These are phyloP conservation scores for Aspergillus alliaceus DNA, from an alignment of 2,329 filamentous ascomycete genomes.

Conservation along the genomic window DNA sequence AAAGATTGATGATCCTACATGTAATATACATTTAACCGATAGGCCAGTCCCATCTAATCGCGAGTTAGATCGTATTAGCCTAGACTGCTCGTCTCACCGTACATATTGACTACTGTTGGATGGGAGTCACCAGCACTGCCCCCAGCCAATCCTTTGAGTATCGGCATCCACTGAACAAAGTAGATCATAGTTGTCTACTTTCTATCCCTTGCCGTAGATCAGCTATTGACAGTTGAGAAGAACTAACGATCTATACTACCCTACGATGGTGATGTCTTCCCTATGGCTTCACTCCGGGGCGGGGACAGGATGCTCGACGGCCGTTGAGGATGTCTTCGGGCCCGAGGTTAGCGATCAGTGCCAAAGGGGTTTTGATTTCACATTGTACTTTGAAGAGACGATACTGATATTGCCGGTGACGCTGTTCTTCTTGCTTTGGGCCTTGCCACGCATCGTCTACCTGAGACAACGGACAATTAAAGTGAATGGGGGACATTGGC, in stretches of 20 bases:
- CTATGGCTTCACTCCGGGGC: not conserved
- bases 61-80: not conserved
- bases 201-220: not conserved
- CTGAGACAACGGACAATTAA: not conserved
- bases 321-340: not conserved
- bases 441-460: not conserved
- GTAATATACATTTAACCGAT: not conserved
- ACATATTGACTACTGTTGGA: not conserved
- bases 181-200: not conserved
- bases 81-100: not conserved
- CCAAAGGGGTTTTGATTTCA: not conserved
- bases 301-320: not conserved
- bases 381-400: not conserved
- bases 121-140: not conserved
- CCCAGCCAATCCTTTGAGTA: not conserved
- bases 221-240: not conserved
- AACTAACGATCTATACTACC: not conserved
- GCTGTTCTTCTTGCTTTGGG: not conserved
- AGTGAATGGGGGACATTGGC: not conserved
- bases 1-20: not conserved
- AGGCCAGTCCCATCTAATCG: no score
- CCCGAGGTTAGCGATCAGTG: not conserved
- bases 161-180: not conserved
- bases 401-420: not conserved
- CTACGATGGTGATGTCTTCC: not conserved